Conservation (phyloP, 345 rosid genomes). For the Trapa bicornis region DNA sequence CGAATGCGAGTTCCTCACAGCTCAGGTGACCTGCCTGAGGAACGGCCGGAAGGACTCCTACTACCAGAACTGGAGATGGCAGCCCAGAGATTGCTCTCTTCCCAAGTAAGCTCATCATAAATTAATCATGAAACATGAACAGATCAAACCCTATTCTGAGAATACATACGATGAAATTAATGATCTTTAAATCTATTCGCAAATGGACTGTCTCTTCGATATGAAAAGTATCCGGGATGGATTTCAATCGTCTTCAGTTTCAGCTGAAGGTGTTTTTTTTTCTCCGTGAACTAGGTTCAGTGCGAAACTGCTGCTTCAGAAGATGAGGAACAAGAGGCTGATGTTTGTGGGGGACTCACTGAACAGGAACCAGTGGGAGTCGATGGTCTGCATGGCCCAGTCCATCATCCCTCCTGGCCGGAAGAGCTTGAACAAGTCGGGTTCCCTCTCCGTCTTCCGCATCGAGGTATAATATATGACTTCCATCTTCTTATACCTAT, state of each 20-base stretch:
- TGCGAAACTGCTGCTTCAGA: constrained; percentile 31
- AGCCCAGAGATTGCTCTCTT: constrained; percentile 71
- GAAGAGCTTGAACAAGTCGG: constrained; percentile 55
- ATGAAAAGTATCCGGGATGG: too few species aligned
- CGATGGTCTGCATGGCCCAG: constrained; percentile 89
- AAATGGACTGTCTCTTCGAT: too few species aligned
- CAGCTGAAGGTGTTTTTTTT: neutral
- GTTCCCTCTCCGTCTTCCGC: constrained; percentile 63
- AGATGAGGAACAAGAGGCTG: constrained; percentile 81
- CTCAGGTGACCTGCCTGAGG: constrained; percentile 85
- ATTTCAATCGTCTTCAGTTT: neutral
- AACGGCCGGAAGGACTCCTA: constrained; percentile 74
- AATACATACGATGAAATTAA: too few species aligned
- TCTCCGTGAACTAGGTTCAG: neutral
- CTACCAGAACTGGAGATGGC: constrained; percentile 95
- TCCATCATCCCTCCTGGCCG: constrained; percentile 49
- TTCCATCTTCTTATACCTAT: too few species aligned
- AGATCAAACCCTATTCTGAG: too few species aligned
- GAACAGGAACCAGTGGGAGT: constrained; percentile 95
- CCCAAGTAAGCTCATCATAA: constrained; percentile 38
- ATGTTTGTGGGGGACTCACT: constrained; percentile 99
- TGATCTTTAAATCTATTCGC: too few species aligned
- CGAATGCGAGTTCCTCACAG: constrained; percentile 70
- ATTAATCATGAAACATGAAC: too few species aligned
- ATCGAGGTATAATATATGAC: constrained; percentile 35